Base-by-base conservation (phyloP, 768 basidiomycete genomes). In the Royoungia palumana region DNA sequence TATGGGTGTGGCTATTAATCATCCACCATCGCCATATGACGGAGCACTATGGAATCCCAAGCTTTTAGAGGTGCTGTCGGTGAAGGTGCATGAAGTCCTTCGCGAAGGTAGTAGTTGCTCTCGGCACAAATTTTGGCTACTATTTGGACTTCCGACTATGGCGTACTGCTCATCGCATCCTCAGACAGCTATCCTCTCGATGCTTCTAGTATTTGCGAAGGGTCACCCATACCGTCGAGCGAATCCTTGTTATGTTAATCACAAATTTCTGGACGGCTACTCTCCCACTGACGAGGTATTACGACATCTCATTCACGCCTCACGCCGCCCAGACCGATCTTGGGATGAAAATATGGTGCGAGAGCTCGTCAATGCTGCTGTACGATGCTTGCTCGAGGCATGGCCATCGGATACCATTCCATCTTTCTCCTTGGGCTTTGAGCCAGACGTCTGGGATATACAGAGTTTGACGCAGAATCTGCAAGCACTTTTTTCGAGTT, bases 101-200 rank as follows among this genome's bases (percentile, higher is more conserved):
- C 63, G 61, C 41, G 12, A 17, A 21, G 45, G 48, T n/a, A 9
- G 35, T 7, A 48, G 34, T 13, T 3, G 28, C 14, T 2, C 3
- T 32, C 32, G 14, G 32, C 13, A 13, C 11, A 28, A 6, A 32
- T 62, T 45, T 32, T 59, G 51, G 34, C 19, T 70, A 6, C 41
- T 57, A 5, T 71, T 71, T 28, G 56, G 57, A 8, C 53, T 70
- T 17, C 54, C 66, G 16, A 58, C 66, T 4, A 57, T 67, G 57
- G 59, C 46, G 25, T 72, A 66, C 45, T 38, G 46, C 8, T 64
- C 60, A 9, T 37, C 56, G 5, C 6, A 45, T 0, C 36, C 47
- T 14, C 3, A 40, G 46, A 6, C 55, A 67, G 17, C 50, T 68
- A 6, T 57, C 61, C 0, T 32, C 32, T 32, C 32, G 14, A 57